Evolutionary conservation across 208 protist species (phyloP).

Genomic region (Hexamita inflata): DNA sequence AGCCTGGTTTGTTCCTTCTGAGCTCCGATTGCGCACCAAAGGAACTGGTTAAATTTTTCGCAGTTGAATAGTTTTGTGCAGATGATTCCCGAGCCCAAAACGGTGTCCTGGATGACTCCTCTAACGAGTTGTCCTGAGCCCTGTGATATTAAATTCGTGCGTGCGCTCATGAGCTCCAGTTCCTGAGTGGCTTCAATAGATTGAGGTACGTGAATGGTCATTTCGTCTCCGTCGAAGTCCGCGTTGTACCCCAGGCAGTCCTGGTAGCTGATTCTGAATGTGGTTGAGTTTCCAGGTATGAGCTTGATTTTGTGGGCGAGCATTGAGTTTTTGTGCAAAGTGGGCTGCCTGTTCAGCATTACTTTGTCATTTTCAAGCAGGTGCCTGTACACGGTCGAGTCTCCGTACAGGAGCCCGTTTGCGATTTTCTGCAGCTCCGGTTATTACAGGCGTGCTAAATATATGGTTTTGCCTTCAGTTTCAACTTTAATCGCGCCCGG

Average conservation of each 20-base stretch:
- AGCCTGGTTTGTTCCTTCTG: too few species aligned
- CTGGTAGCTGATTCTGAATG: constrained; percentile 95
- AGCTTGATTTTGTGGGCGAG: constrained; percentile 70
- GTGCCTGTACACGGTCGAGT: constrained; percentile 88
- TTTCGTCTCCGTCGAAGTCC: constrained; percentile 99
- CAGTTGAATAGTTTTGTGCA: too few species aligned
- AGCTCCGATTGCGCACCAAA: too few species aligned
- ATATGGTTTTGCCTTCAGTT: too few species aligned
- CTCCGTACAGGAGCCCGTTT: too few species aligned
- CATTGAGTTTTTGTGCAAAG: constrained; percentile 95
- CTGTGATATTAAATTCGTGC: constrained; percentile 72
- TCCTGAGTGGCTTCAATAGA: constrained; percentile 69
- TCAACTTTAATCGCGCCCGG: constrained; percentile 5
- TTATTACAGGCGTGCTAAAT: too few species aligned
- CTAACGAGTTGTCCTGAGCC: constrained; percentile 83
- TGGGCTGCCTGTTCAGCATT: constrained; percentile 98
- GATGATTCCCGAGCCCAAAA: constrained; percentile 81
- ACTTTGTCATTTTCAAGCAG: constrained; percentile 82
- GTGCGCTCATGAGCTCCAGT: constrained; percentile 72
- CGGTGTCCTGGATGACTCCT: constrained; percentile 98
- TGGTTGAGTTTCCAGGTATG: constrained; percentile 50
- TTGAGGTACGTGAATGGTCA: constrained; percentile 97
- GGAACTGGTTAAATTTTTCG: too few species aligned
- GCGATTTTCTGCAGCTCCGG: too few species aligned
- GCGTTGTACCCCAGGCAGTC: constrained; percentile 99